Base-by-base conservation (phyloP, 2,329 filamentous ascomycete genomes). In the Aspergillus hortae region DNA sequence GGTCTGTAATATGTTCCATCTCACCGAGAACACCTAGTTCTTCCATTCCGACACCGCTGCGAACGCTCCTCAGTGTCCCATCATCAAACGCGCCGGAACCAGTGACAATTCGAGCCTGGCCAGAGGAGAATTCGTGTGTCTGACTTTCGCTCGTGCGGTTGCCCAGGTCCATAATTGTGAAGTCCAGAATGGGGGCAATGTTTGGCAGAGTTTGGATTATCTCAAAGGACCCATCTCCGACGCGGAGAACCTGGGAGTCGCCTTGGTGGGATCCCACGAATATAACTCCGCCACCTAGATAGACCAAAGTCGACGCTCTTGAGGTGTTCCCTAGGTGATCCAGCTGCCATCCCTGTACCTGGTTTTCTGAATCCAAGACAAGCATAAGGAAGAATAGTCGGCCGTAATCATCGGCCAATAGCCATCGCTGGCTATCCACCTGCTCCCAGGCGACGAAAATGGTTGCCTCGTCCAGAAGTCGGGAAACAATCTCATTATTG, bases 111-210 rank as follows among this genome's bases (percentile, higher is more conserved):
- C 92, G 84, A 43, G 94, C 92, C 71, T 99, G 92, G 0, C 94
- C 94, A 0, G 92, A 96, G 0, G 92, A 95, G 65, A 96, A 99
- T 56, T 94, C 89, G 63, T 94, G 95, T 3, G 87, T 88, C 15
- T 90, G 86, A 7, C 80, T 84, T 57, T 94, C 88, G 19, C 87
- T 87, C 54, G 89, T 86, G 51, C 90, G 81, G 61, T 90, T 92
- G 0, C 92, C 92, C 80, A 97, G 88, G 64, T 97, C 94, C 90
- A 97, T 96, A 14, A 99, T 84, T 1, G 89, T 87, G 61, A 99
- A 96, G 67, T 99, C 94, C 36, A 97, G 74, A 40, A 99, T 89
- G 0, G 94, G 94, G 0, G 89, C 91, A 61, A 97, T 90, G 65
- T 96, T 99, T 3, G 83, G 76, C 51, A 95, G 79, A 0, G 84